phyloP scores from a whole-genome alignment of 768 basidiomycete genomes.

The Infundibulicybe gibba region DNA sequence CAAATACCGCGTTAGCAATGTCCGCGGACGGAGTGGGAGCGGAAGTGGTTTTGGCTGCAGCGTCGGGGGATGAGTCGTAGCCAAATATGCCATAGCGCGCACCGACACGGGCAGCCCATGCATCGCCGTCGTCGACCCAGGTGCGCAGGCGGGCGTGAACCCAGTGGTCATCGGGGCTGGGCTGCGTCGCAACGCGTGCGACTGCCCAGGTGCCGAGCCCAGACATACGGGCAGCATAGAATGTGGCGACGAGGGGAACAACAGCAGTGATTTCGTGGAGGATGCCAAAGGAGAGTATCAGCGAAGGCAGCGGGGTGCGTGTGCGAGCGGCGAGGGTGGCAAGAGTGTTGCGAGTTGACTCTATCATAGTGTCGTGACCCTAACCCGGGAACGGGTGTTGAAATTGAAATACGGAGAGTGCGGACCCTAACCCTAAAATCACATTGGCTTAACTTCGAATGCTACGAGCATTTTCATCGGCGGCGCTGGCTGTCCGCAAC shows the following conservation, averaged over 20 bases:
- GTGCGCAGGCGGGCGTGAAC: conserved; percentile 35
- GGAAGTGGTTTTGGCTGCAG: too few species aligned
- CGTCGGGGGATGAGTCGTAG: conserved; percentile 31
- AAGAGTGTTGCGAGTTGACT: conserved; percentile 35
- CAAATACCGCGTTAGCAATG: conserved; percentile 78
- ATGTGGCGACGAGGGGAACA: conserved; percentile 69
- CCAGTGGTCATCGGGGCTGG: conserved; percentile 26
- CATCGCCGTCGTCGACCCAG: conserved; percentile 80
- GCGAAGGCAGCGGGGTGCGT: conserved; percentile 71
- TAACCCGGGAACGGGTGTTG: too few species aligned
- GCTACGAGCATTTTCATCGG: conserved; percentile 5
- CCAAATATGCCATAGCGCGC: conserved; percentile 80
- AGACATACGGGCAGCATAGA: conserved; percentile 62
- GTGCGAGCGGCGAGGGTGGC: conserved; percentile 62
- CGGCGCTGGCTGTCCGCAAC: background rate
- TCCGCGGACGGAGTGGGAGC: conserved; percentile 55
- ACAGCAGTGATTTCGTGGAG: conserved; percentile 86
- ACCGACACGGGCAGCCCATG: conserved; percentile 68
- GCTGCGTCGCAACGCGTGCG: conserved; percentile 22
- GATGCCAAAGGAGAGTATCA: conserved; percentile 74
- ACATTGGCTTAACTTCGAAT: background rate
- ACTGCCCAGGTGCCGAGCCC: conserved; percentile 72
- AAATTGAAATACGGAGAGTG: too few species aligned
- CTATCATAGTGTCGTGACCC: too few species aligned
- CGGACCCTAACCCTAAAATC: conserved; percentile 6